Base-by-base conservation (phyloP, 805 yeast genomes). In the Saccharomycopsis capsularis region DNA sequence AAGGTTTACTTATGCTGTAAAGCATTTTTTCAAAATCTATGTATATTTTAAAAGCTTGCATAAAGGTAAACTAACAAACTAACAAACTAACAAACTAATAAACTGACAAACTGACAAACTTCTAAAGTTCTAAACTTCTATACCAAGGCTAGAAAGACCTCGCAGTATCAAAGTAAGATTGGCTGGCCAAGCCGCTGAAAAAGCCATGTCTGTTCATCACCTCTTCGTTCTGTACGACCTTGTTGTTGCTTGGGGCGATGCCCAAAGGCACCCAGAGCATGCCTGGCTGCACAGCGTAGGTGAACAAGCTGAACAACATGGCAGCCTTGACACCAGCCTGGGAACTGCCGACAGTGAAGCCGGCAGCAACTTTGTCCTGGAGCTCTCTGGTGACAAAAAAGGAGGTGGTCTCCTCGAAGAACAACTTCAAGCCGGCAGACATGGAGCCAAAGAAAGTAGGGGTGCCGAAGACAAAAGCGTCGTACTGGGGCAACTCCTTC, bases 221-320 rank as follows among this genome's bases (percentile, higher is more conserved):
- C 42, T 59, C 43, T 25, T 34, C 27, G 34, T 58, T 42, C 55
- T 55, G 42, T 57, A 58, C 50, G 18, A 29, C 7, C 55, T 55
- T 43, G 47, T 51, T 19, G 55, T 57, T 42, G 59, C 59, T n/a
- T 9, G 48, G 40, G 9, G 19, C 19, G 21, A 50, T 38, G 11
- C 51, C 51, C 15, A 50, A 36, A 15, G 54, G 53, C 19, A 52
- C 54, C 51, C 52, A 52, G 16, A 46, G n/a, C 41, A 52, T 34
- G n/a, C 55, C 55, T 19, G 49, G 48, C 34, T 52, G 55, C 11
- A 42, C 23, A 29, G 51, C 51, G 35, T 30, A 52, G 3, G 42
- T 37, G 22, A 36, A 19, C 13, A 52, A 11, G 11, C 40, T 48
- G n/a, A 40, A 6, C n/a, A 52, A 22, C 11, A 48, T 25, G 11